Evolutionary conservation across 1,284 basidiomycete genomes (phyloP).

Genomic region (Golubevia pallescens): DNA sequence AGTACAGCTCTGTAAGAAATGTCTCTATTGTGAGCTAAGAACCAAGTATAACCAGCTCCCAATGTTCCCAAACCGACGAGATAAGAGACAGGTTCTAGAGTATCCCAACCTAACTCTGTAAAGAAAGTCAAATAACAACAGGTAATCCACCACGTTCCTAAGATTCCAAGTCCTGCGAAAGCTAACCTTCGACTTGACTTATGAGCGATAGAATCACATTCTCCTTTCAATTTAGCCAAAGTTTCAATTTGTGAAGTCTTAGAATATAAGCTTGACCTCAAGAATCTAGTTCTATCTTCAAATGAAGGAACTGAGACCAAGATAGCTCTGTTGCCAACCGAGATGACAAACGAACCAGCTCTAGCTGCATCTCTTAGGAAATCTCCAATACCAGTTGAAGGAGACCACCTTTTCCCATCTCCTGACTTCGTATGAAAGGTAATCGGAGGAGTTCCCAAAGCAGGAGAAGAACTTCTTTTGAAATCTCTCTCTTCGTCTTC

Average conservation of each 20-base stretch:
- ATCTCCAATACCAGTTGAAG: slow-evolving; percentile 48
- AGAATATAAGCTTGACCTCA: slow-evolving; percentile 30
- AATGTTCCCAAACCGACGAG: slow-evolving; percentile 45
- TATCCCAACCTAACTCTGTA: slow-evolving; percentile 41
- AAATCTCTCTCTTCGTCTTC: slow-evolving; percentile 14
- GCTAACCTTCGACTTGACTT: slow-evolving; percentile 35
- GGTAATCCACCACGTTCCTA: slow-evolving; percentile 40
- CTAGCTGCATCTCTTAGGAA: slow-evolving; percentile 46
- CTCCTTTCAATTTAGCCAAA: slow-evolving; percentile 37
- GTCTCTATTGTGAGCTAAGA: slow-evolving; percentile 49
- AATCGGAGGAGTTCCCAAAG: slow-evolving; percentile 38
- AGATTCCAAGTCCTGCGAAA: slow-evolving; percentile 33
- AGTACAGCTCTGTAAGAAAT: slow-evolving; percentile 48
- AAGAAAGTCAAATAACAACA: slow-evolving; percentile 44
- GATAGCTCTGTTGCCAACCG: slow-evolving; percentile 36
- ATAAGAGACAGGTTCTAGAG: slow-evolving; percentile 39
- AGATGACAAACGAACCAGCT: slow-evolving; percentile 41
- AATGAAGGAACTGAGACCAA: slow-evolving; percentile 43
- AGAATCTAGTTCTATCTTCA: slow-evolving; percentile 43
- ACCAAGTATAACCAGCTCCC: slow-evolving; percentile 47
- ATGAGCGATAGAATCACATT: slow-evolving; percentile 44
- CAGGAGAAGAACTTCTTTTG: slow-evolving; percentile 23
- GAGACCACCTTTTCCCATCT: slow-evolving; percentile 47
- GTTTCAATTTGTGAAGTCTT: slow-evolving; percentile 43
- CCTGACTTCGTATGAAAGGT: slow-evolving; percentile 41